Evolutionary conservation across 257 asterid genomes (phyloP), one percentile per base, ranked within the genome.

Genomic region (Anisodus tanguticus): DNA sequence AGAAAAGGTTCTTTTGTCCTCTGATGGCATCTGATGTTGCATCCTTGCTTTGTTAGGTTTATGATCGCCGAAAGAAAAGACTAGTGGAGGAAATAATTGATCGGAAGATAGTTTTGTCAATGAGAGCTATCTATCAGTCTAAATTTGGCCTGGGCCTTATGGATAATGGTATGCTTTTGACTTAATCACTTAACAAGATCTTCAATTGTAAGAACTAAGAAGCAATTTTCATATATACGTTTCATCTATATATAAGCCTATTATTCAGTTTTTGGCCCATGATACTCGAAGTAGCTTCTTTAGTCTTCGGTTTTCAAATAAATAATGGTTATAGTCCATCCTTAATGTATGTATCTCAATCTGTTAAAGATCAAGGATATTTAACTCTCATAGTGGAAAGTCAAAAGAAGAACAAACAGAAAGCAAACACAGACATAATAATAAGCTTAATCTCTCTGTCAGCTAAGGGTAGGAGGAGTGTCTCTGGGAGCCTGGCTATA

Each of bases 51-150:
- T 85, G 43, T 82, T 90, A 97, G 99, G 97, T 97, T 64, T 93
- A 88, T 91, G 99, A 97, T 88, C 93, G 99, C 86, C 91, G 89
- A 81, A 95, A 93, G 81, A 93, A 89, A 92, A 93, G 97, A 88
- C 88, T 97, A 82, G 99, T 95, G 85, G 99, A 97, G 91, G 99
- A 97, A 92, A 93, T 90, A 83, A 95, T 97, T 84, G 98, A 95
- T 91, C 86, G 93, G 83, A 97, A 97, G 92, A 97, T 97, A 83
- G 92, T 93, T 85, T 89, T 97, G 80, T 93, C 98, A 84, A 93
- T 97, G 99, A 89, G 99, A 87, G 97, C 99, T 85, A 89, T 97
- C 80, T 97, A 97, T 89, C 99, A 91, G 88, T 93, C 98, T 84
- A 95, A 95, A 91, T 81, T 93, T 83, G 98, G 99, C 68, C 92